Percentiles rank a stretch among this genome's conserved stretches.
Conservation (phyloP, 139 green algal species). For the Spirogloea muscicola region DNA sequence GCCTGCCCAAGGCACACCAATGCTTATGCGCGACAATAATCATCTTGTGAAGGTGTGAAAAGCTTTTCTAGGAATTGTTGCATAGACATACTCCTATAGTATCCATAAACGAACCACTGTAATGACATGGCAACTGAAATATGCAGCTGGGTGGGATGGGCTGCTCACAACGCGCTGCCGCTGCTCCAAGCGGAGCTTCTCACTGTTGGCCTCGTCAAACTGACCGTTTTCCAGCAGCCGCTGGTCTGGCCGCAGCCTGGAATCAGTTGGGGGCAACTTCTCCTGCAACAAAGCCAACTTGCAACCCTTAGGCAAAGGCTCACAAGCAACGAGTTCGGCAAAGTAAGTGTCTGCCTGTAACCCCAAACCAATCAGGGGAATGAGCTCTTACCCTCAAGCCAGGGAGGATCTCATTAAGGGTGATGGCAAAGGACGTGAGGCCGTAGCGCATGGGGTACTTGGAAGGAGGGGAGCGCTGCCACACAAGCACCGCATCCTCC, state of each 20-base stretch:
- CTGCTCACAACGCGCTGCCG: constrained; percentile 47
- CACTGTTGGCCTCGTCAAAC: constrained; percentile 48
- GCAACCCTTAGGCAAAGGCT: neutral
- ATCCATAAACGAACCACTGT: constrained; percentile 2
- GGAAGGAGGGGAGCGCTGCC: constrained; percentile 56
- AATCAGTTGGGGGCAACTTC: constrained; percentile 47
- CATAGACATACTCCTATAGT: neutral
- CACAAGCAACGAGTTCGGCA: neutral
- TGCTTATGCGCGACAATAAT: neutral
- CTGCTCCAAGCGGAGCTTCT: constrained; percentile 53
- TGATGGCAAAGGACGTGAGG: constrained; percentile 69
- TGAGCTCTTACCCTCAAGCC: constrained; percentile 43
- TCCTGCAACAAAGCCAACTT: constrained; percentile 14
- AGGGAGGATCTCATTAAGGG: constrained; percentile 78
- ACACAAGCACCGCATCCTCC: constrained; percentile 44
- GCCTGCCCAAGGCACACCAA: constrained; percentile 14
- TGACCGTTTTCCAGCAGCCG: constrained; percentile 39
- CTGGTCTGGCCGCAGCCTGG: constrained; percentile 50
- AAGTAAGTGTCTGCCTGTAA: neutral
- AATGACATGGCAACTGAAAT: neutral
- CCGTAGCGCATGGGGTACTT: constrained; percentile 62
- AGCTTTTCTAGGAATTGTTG: neutral
- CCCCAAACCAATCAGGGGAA: neutral
- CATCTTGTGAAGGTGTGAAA: constrained; percentile 1
- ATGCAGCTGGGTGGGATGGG: neutral